Base-by-base conservation (phyloP, 2,329 filamentous ascomycete genomes). In the Cercospora zeae-maydis region DNA sequence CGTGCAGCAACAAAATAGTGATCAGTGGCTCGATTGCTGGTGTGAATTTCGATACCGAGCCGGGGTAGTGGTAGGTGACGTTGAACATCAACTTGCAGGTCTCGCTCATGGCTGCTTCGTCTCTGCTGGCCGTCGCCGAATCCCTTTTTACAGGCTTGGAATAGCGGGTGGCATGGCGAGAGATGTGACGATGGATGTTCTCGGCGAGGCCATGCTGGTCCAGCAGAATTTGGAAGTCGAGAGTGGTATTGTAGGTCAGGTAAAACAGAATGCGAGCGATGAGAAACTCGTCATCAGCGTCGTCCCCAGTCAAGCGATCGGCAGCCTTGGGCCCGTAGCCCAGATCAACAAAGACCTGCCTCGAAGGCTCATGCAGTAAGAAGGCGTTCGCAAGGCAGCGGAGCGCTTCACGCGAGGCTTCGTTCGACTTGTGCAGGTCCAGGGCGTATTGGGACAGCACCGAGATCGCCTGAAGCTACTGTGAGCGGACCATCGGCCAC, bases 41-140 rank as follows among this genome's bases (percentile, higher is more conserved):
- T 1, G 86, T 86, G 72, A 97, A 96, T 0, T 81, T 77, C 0
- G 80, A 75, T 4, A 79, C 77, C 27, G 88, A 81, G 45, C 87
- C 82, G 3, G 87, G 85, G 71, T 88, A 89, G 71, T 88, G 87
- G 70, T 93, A 88, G 1, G 89, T 90, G 58, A 96, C 82, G 75
- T 97, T 97, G 81, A 96, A 98, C 57, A 96, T 78, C 42, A 98
- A 82, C 73, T 96, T 97, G 55, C 95, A 79, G 0, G 90, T 93
- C 75, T 98, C 93, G 8, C 82, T 83, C 37, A 98, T 81, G 0
- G 93, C 92, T 85, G 93, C 86, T 63, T 89, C 86, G 67, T 89
- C 86, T 83, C 93, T 90, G 0, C 84, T 83, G 69, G 76, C 64
- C 8, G 57, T 67, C 36, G 57, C 58, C 6, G 67, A 69, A 24